A percentile compares a stretch with the other conserved stretches of the same genome.
Conservation (phyloP, 2,329 filamentous ascomycete species). For the Rutstroemia sp. region DNA sequence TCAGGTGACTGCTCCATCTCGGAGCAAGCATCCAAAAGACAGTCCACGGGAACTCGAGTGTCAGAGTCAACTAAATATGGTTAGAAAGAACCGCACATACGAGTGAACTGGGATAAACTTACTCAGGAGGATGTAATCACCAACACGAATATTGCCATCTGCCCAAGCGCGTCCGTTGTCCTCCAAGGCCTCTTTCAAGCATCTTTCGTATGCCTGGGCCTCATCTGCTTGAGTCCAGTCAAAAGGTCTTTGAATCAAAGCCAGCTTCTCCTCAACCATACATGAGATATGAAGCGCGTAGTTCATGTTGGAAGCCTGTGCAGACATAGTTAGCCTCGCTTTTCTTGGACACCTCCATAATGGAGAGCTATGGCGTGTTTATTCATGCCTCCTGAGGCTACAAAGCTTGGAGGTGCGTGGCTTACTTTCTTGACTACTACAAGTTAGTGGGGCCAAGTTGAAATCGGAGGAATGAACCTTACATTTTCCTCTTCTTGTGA, state of each 20-base stretch:
- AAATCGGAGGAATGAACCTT: conserved; percentile 10
- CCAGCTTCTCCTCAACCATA: conserved; percentile 63
- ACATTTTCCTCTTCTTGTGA: conserved; percentile 53
- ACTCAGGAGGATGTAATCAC: conserved; percentile 71
- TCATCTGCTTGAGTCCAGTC: conserved; percentile 65
- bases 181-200: conserved; percentile 58
- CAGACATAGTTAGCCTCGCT: background rate
- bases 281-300: conserved; percentile 60
- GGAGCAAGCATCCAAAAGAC: conserved; percentile 69
- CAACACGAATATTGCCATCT: conserved; percentile 77
- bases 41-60: conserved; percentile 70
- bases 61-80: conserved; percentile 55
- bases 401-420: background rate
- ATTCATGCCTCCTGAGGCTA: background rate
- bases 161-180: conserved; percentile 68
- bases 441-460: conserved; percentile 9
- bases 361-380: background rate
- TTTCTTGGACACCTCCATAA: no score
- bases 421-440: conserved; percentile 34
- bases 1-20: conserved; percentile 77
- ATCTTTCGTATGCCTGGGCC: conserved; percentile 55
- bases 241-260: conserved; percentile 45
- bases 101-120: conserved; percentile 12
- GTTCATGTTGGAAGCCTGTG: conserved; percentile 67
- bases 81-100: conserved; percentile 10